phyloP scores from a whole-genome alignment of 176 grass and related monocot species.

The Rhynchospora tenuis region DNA sequence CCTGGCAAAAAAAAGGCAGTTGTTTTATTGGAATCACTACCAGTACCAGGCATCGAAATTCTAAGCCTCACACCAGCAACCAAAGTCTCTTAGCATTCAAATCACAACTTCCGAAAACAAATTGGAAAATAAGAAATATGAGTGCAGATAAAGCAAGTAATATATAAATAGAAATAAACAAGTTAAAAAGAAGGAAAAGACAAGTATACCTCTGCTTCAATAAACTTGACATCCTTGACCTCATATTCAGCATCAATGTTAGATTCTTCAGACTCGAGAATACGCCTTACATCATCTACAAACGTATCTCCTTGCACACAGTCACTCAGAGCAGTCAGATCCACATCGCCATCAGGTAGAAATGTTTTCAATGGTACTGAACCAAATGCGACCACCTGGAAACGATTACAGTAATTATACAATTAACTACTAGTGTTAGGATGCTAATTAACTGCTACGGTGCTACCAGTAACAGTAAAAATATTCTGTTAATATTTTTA shows the following conservation, averaged over 20 bases:
- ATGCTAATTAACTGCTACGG: not conserved
- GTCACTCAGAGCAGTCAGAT: slow-evolving; percentile 65
- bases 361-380: slow-evolving; percentile 94
- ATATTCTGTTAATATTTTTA: not conserved
- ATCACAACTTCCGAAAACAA: slow-evolving; percentile 2
- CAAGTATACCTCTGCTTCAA: slow-evolving; percentile 67
- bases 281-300: slow-evolving; percentile 37
- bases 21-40: slow-evolving; percentile 17
- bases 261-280: slow-evolving; percentile 55
- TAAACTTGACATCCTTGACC: slow-evolving; percentile 57
- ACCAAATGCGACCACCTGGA: slow-evolving; percentile 77
- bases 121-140: slow-evolving; percentile 11
- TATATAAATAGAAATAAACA: slow-evolving; percentile 6
- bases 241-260: slow-evolving; percentile 48
- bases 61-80: not conserved
- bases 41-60: slow-evolving; percentile 19
- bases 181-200: slow-evolving; percentile 12
- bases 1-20: slow-evolving; percentile 46
- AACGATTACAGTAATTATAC: not conserved
- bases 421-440: not conserved
- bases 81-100: not conserved
- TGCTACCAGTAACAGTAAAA: not conserved
- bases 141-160: not conserved
- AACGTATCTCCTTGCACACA: slow-evolving; percentile 39
- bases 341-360: slow-evolving; percentile 93